These are phyloP conservation scores for Vigna unguiculata DNA, from an alignment of 306 rosid genomes.

Conservation along the genomic window DNA sequence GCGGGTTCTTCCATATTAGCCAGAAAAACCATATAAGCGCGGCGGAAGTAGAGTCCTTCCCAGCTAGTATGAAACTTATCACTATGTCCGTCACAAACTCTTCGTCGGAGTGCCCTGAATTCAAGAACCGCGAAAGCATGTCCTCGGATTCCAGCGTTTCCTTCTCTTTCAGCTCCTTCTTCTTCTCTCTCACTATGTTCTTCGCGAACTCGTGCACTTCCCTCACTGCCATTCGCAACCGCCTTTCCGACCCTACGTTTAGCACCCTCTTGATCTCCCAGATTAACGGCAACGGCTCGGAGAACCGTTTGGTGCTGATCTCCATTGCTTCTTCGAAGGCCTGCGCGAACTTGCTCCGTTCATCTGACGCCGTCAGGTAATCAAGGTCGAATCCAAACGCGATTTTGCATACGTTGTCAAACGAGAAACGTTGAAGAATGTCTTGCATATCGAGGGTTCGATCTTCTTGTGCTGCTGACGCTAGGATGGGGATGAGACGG, in stretches of 20 bases:
- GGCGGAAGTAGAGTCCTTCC: conserved; percentile 67
- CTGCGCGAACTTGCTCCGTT: conserved; percentile 51
- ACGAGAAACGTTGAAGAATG: conserved; percentile 71
- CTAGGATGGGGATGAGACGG: conserved; percentile 66
- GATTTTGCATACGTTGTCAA: conserved; percentile 74
- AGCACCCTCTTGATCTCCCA: conserved; percentile 64
- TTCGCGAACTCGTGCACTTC: conserved; percentile 62
- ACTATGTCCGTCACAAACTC: conserved; percentile 66
- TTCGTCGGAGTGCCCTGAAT: conserved; percentile 55
- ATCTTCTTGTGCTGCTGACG: conserved; percentile 16
- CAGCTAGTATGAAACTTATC: conserved; percentile 74
- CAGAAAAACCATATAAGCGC: conserved; percentile 82
- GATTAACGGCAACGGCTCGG: conserved; percentile 8
- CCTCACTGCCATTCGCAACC: conserved; percentile 30
- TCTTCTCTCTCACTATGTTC: conserved; percentile 58
- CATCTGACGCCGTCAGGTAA: conserved; percentile 54
- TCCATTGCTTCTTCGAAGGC: conserved; percentile 59
- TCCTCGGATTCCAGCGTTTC: conserved; percentile 50
- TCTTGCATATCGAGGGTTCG: conserved; percentile 66
- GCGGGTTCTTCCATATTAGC: conserved; percentile 59
- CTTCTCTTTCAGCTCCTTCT: conserved; percentile 48
- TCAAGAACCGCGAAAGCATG: conserved; percentile 66
- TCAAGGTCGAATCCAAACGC: conserved; percentile 74
- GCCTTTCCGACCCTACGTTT: conserved; percentile 61
- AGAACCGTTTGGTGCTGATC: conserved; percentile 53